Evolutionary conservation across 2,329 filamentous ascomycete genomes (phyloP), one percentile per base, ranked within the genome.

Genomic region (Cladosporium cucumerinum): DNA sequence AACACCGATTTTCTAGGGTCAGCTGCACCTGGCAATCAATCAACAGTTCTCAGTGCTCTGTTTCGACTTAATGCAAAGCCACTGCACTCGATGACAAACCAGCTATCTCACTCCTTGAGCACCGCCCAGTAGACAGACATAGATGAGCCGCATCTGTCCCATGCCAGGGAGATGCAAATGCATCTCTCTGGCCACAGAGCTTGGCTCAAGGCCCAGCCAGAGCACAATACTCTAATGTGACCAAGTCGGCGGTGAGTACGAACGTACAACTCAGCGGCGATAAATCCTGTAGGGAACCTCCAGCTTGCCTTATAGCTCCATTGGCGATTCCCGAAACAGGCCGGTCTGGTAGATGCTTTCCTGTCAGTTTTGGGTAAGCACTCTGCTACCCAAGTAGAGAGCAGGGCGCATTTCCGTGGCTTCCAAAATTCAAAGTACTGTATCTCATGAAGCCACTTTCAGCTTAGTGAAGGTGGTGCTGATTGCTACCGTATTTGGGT

Each of bases 11-110:
- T 36, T 16, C 8, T 16, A 16, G 48, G 48, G 23, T 5, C 21
- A 54, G 51, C 51, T 54, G 51, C 51, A 54, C 28, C 16, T 54
- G 51, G 51, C 51, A 54, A 54, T 32, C 51, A 30, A 10, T 54
- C 51, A 54, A 54, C 51, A 54, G 51, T 32, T 32, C 51, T 54
- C 51, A 30, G 18, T 54, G 28, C 51, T 54, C 51, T 30, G 39
- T 54, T 54, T 54, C 51, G 51, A 54, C 26, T 54, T 30, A 14
- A 54, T 54, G 30, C 26, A 54, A 54, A 32, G 18, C 51, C 28
- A 30, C 26, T 54, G 49, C 51, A 30, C 51, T 54, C 51, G 51
- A 54, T 54, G 26, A 23, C 39, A 46, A 46, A 51, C 25, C 25
- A 52, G 49, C 49, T 28, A 52, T 52, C 49, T 52, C 49, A 52